Percentiles rank a stretch among this genome's conserved stretches.
phyloP scores from a whole-genome alignment of 1,139 yeast genomes.

The Yamadazyma blattariae region DNA sequence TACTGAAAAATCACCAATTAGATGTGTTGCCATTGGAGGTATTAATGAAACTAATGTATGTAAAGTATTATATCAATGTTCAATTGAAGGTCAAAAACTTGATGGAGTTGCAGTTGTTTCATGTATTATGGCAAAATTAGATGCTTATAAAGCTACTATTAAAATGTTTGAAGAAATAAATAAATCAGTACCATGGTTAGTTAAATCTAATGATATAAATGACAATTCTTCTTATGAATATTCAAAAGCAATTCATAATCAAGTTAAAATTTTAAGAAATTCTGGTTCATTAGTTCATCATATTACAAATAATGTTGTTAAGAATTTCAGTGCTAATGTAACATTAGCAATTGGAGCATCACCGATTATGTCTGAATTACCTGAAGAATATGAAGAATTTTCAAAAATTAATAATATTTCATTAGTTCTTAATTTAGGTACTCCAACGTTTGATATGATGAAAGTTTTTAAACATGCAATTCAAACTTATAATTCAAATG shows the following conservation, averaged over 20 bases:
- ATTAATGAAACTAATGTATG: constrained; percentile 63
- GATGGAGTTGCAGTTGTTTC: constrained; percentile 90
- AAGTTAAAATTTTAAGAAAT: constrained; percentile 8
- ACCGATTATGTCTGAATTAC: constrained; percentile 87
- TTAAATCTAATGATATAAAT: background rate
- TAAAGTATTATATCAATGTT: constrained; percentile 51
- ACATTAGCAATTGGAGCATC: constrained; percentile 82
- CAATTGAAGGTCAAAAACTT: constrained; percentile 44
- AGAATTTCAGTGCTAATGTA: constrained; percentile 87
- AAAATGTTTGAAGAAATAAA: constrained; percentile 21
- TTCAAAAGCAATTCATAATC: background rate
- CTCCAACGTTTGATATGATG: constrained; percentile 49
- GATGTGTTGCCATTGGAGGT: constrained; percentile 86
- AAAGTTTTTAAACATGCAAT: constrained; percentile 53
- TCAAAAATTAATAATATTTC: constrained; percentile 47
- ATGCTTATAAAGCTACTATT: constrained; percentile 56
- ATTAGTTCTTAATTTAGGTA: constrained; percentile 74
- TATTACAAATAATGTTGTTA: constrained; percentile 86
- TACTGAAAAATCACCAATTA: constrained; percentile 23
- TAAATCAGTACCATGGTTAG: constrained; percentile 1
- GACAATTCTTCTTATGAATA: background rate
- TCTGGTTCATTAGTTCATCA: constrained; percentile 72
- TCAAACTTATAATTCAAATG: constrained; percentile 51
- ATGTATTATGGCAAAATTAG: constrained; percentile 69
- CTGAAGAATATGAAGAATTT: constrained; percentile 66